Conservation (phyloP, 202 grass and related monocot species). For the Dendrocalamus latiflorus region DNA sequence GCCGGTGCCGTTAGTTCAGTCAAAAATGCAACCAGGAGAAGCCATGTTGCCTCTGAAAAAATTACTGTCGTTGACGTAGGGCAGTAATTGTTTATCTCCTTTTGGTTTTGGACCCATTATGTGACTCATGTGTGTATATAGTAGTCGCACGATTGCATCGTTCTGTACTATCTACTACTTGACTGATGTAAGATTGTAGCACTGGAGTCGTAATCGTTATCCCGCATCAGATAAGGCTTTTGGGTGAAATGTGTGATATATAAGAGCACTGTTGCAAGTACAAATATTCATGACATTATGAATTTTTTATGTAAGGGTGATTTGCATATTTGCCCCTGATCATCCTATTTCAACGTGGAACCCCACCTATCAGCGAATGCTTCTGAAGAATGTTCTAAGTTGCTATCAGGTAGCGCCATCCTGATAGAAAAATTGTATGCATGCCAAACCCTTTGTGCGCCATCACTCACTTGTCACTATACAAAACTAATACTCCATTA, state of each 20-base stretch:
- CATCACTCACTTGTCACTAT: neutral
- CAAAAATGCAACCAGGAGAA: neutral
- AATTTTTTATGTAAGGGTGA: neutral
- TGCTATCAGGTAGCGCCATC: neutral
- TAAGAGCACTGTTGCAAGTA: neutral
- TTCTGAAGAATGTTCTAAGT: neutral
- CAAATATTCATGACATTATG: neutral
- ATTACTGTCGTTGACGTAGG: neutral
- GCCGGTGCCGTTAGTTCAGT: neutral
- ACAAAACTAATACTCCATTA: neutral
- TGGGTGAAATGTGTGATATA: neutral
- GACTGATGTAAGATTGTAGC: neutral
- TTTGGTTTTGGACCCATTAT: neutral
- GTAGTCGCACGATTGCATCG: neutral
- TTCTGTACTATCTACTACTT: neutral
- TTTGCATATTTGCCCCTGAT: neutral
- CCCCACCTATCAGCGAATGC: neutral
- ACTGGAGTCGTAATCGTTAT: neutral
- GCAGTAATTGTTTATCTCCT: neutral
- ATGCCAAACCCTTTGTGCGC: neutral
- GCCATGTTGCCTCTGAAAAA: neutral
- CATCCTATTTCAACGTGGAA: no score
- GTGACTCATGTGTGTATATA: neutral
- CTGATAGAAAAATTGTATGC: neutral
- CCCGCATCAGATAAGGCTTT: neutral